phyloP scores from a whole-genome alignment of 2,329 filamentous ascomycete species.

The Pseudogymnoascus sp. region DNA sequence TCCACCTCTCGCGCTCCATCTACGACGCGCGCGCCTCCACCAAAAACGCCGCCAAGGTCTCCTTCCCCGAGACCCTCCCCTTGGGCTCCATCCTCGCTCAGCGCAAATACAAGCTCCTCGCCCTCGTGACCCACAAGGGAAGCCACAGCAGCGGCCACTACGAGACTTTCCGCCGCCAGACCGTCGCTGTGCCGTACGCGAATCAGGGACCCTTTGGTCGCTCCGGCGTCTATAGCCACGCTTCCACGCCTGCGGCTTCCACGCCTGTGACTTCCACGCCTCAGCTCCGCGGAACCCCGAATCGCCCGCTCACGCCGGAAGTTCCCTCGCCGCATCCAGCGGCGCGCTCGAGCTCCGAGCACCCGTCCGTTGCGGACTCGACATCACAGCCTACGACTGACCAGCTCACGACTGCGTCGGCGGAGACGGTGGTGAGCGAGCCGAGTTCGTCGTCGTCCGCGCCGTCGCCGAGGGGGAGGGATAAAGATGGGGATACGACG shows the following conservation, averaged over 20 bases:
- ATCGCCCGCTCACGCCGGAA: background rate
- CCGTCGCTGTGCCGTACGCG: slow-evolving; percentile 69
- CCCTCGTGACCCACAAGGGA: slow-evolving; percentile 88
- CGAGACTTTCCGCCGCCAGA: slow-evolving; percentile 88
- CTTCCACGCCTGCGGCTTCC: slow-evolving; percentile 14
- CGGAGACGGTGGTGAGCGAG: background rate
- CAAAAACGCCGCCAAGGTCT: slow-evolving; percentile 91
- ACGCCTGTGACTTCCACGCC: slow-evolving; percentile 18
- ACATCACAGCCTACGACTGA: background rate
- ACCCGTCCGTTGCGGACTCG: background rate
- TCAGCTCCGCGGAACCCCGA: slow-evolving; percentile 28
- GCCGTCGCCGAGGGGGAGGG: slow-evolving; percentile 22
- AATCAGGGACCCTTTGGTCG: slow-evolving; percentile 74
- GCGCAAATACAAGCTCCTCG: slow-evolving; percentile 76
- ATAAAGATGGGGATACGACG: background rate
- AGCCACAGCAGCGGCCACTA: slow-evolving; percentile 96
- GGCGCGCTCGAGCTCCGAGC: background rate
- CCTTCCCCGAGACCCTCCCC: slow-evolving; percentile 80
- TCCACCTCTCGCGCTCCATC: slow-evolving; percentile 90
- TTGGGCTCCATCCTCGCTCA: slow-evolving; percentile 73
- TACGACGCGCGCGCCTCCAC: slow-evolving; percentile 73
- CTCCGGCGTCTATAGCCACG: slow-evolving; percentile 56
- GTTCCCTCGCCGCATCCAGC: background rate
- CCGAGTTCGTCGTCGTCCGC: slow-evolving; percentile 16
- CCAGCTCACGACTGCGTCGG: background rate